Base-by-base conservation (phyloP, 805 yeast genomes). In the Nakazawaea peltata region DNA sequence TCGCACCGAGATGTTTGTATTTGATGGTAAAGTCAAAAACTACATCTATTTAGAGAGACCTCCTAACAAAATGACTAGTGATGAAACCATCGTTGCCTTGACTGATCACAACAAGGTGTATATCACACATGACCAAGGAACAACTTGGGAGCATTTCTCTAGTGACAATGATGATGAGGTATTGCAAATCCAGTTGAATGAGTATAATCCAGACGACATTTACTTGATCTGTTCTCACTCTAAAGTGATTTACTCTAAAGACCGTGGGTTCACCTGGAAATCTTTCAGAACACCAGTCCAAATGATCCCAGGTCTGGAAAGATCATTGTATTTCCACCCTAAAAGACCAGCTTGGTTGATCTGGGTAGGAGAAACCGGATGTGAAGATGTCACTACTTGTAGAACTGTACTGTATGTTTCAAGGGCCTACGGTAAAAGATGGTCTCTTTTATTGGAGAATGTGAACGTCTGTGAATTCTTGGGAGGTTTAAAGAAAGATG, bases 81-180 rank as follows among this genome's bases (percentile, higher is more conserved):
- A 77, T 43, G 86, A 81, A 51, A 72, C 85, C 1, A 56, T 88
- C 12, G 53, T 88, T 12, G 62, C 81, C 3, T 61, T 72, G 39
- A 81, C 88, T 1, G 52, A 57, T 21, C 63, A 67, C 23, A 65
- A 71, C 36, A 64, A 66, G 22, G 75, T 76, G 2, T 81, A 64
- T 48, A 72, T 83, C 5, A 79, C 95, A 1, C 78, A 74, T 45
- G 76, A 84, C 53, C 81, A 80, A 35, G 92, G 92, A 15, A 49
- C 59, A 9, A 50, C 54, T 2, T 73, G 82, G 67, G 65, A 62
- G 32, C 55, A 57, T 34, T 61, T 78, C 16, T 64, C 70, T 2
- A n/a, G n/a, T n/a, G 54, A 59, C 30, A 23, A 21, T 12, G 54
- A 56, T 18, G 61, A 72, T 16, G 67, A 65, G 27, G 65, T 81